Conservation (phyloP, 2,329 filamentous ascomycete genomes). For the Claviceps spartinae region DNA sequence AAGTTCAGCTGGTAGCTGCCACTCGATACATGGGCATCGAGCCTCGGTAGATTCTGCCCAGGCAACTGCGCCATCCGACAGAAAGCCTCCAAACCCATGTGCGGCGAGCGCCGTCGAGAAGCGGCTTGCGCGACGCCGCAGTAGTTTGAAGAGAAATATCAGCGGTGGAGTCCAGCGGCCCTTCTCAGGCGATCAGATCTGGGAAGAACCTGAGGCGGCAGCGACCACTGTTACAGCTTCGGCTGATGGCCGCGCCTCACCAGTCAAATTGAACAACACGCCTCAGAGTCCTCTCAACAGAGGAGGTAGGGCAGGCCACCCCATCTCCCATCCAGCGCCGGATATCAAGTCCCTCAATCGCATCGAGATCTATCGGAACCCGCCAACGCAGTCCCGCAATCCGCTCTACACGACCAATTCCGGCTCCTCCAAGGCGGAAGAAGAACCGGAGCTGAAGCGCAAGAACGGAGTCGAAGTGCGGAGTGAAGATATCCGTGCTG, state of each 20-base stretch:
- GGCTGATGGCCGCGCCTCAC: slow-evolving; percentile 18
- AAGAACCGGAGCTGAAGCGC: slow-evolving; percentile 33
- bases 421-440: slow-evolving; percentile 20
- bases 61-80: slow-evolving; percentile 8
- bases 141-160: slow-evolving; percentile 54
- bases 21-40: slow-evolving; percentile 20
- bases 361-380: slow-evolving; percentile 72
- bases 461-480: slow-evolving; percentile 76
- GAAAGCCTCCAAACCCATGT: slow-evolving; percentile 25
- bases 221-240: slow-evolving; percentile 1
- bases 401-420: slow-evolving; percentile 64
- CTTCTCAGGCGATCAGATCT: slow-evolving; percentile 70
- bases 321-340: slow-evolving; percentile 20
- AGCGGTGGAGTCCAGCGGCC: slow-evolving; percentile 54
- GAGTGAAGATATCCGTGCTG: slow-evolving; percentile 74
- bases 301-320: slow-evolving; percentile 25
- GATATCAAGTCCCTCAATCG: slow-evolving; percentile 27
- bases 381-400: slow-evolving; percentile 70
- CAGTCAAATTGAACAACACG: slow-evolving; percentile 19
- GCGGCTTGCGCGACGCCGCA: slow-evolving; percentile 39
- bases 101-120: slow-evolving; percentile 20
- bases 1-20: slow-evolving; percentile 37
- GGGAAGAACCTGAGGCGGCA: slow-evolving; percentile 62
- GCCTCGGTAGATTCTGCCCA: slow-evolving; percentile 13
- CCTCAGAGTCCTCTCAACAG: slow-evolving; percentile 19